Evolutionary conservation across 495 filamentous ascomycete genomes (phyloP).

Genomic region (Talaromyces thailandensis): DNA sequence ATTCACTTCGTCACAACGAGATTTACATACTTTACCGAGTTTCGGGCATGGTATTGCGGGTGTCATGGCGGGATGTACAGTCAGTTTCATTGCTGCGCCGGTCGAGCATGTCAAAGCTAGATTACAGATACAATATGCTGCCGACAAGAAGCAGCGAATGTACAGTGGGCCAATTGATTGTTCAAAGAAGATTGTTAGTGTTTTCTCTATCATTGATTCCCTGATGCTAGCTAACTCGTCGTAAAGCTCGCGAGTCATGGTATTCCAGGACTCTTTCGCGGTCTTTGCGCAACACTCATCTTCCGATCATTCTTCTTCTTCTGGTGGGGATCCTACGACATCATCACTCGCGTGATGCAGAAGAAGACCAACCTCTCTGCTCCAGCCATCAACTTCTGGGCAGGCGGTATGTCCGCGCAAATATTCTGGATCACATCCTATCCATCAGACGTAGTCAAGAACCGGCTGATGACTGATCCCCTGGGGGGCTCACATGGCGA

Average conservation of each 20-base stretch:
- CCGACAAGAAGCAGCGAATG: constrained; percentile 59
- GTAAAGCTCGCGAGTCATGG: constrained; percentile 51
- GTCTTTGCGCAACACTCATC: constrained; percentile 72
- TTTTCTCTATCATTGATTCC: too few relatives aligned
- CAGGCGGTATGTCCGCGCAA: constrained; percentile 84
- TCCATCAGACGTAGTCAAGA: constrained; percentile 92
- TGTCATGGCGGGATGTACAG: constrained; percentile 77
- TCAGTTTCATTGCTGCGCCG: constrained; percentile 84
- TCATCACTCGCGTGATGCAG: constrained; percentile 60
- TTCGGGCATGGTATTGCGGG: constrained; percentile 82
- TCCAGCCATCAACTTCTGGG: constrained; percentile 92
- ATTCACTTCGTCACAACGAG: constrained; percentile 19
- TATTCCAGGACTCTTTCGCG: constrained; percentile 72
- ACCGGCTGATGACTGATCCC: constrained; percentile 93
- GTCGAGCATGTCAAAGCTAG: constrained; percentile 95
- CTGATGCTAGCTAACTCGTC: constrained; percentile 8
- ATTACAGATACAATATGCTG: constrained; percentile 84
- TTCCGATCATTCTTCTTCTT: constrained; percentile 94
- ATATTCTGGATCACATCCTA: constrained; percentile 90
- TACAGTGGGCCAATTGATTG: constrained; percentile 88
- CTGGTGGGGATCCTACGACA: constrained; percentile 92
- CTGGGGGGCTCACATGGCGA: constrained; percentile 63
- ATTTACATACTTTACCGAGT: constrained; percentile 51
- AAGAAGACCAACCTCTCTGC: constrained; percentile 61
- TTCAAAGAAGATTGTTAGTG: constrained; percentile 53